Conservation (phyloP, 2,329 filamentous ascomycete species). For the Penicillium glabrum region DNA sequence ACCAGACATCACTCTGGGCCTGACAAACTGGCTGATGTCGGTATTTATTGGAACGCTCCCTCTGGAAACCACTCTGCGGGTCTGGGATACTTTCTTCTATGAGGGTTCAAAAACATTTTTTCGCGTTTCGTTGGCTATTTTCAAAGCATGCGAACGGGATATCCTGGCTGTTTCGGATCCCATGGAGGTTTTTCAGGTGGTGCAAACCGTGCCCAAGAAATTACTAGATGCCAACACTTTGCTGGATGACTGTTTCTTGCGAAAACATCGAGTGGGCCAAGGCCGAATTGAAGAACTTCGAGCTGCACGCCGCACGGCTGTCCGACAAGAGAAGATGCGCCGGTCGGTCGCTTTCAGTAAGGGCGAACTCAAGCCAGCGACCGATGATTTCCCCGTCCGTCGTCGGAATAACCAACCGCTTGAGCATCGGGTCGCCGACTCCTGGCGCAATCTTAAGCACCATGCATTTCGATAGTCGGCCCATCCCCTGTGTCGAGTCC, state of each 20-base stretch:
- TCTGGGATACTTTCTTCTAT: constrained; percentile 96
- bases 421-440: constrained; percentile 34
- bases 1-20: constrained; percentile 86
- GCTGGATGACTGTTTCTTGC: constrained; percentile 79
- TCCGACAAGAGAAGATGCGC: constrained; percentile 42
- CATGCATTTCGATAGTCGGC: constrained; percentile 31
- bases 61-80: constrained; percentile 84
- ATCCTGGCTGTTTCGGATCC: constrained; percentile 79
- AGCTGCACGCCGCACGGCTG: constrained; percentile 61
- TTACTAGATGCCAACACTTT: constrained; percentile 79
- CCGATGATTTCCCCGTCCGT: constrained; percentile 33
- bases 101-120: constrained; percentile 94
- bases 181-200: constrained; percentile 94
- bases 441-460: constrained; percentile 36
- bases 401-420: constrained; percentile 28
- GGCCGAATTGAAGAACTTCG: constrained; percentile 76
- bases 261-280: constrained; percentile 78
- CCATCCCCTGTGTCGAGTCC: background rate
- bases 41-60: constrained; percentile 91
- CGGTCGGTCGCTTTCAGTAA: constrained; percentile 38
- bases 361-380: constrained; percentile 33
- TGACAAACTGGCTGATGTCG: constrained; percentile 98
- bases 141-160: constrained; percentile 80
- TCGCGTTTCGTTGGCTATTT: constrained; percentile 84
- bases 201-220: constrained; percentile 79